These are phyloP conservation scores for Magnusiomyces sp. DNA, from an alignment of 1,139 yeast species.

Conservation along the genomic window DNA sequence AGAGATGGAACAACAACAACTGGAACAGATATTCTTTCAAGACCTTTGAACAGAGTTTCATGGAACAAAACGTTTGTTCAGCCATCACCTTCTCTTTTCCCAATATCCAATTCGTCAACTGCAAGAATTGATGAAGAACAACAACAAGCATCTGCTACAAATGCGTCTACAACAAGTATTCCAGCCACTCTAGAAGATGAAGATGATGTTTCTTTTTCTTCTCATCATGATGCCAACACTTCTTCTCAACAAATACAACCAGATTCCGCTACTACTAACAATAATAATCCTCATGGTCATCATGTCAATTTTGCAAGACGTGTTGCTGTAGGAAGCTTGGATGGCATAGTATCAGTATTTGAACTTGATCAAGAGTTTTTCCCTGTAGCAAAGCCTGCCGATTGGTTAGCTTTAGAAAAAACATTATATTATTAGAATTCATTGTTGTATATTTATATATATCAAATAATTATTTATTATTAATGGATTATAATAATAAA, in stretches of 20 bases:
- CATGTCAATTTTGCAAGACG: constrained; percentile 10
- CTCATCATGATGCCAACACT: too few species aligned
- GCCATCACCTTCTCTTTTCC: background rate
- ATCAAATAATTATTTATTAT: too few species aligned
- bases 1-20: background rate
- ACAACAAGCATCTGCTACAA: constrained; percentile 7
- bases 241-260: background rate
- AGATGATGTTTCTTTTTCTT: too few species aligned
- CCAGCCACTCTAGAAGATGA: background rate
- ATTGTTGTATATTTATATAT: background rate
- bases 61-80: constrained; percentile 5
- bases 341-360: constrained; percentile 29
- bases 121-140: background rate
- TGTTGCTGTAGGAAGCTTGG: constrained; percentile 34
- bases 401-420: constrained; percentile 16
- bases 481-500: too few species aligned
- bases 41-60: constrained; percentile 12
- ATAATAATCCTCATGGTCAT: too few species aligned
- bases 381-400: constrained; percentile 14
- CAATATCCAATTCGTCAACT: background rate
- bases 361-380: constrained; percentile 23
- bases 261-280: too few species aligned
- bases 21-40: constrained; percentile 5
- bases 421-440: background rate
- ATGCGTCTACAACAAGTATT: background rate